Percentiles rank a stretch among this genome's conserved stretches.
phyloP scores from a whole-genome alignment of 768 basidiomycete species.

The Termitomyces sp. region DNA sequence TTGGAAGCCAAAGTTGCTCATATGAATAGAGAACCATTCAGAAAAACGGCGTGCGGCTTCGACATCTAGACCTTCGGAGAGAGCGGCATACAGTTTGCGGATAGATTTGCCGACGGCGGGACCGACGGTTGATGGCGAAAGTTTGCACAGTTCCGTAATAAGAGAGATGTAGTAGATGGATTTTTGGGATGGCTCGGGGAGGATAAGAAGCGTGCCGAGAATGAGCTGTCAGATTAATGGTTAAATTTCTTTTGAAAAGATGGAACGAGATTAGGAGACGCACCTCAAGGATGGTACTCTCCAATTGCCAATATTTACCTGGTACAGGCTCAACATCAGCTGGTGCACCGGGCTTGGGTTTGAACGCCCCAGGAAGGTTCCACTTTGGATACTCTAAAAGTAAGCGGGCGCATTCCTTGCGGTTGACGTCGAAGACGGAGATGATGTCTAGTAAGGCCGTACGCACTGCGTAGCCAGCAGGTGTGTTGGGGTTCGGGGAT shows the following conservation, averaged over 20 bases:
- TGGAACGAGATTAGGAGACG: constrained; percentile 5
- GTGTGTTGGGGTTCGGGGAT: constrained; percentile 68
- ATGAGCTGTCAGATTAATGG: constrained; percentile 43
- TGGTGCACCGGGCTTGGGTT: constrained; percentile 62
- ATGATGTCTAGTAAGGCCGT: constrained; percentile 70
- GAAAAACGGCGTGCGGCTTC: constrained; percentile 78
- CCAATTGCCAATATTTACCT: constrained; percentile 80
- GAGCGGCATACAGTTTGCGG: constrained; percentile 69
- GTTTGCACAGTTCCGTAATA: constrained; percentile 90
- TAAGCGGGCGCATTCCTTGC: constrained; percentile 89
- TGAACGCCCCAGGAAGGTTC: constrained; percentile 80
- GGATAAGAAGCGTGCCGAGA: constrained; percentile 64
- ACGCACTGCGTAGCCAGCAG: constrained; percentile 76
- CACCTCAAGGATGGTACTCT: constrained; percentile 86
- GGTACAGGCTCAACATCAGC: constrained; percentile 41
- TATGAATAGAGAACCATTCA: constrained; percentile 94
- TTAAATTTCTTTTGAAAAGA: not conserved
- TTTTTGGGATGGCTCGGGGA: constrained; percentile 75
- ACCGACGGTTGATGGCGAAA: constrained; percentile 88
- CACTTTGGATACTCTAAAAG: constrained; percentile 85
- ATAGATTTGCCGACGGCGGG: constrained; percentile 97
- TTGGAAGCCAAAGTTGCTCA: constrained; percentile 96
- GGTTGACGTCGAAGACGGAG: constrained; percentile 91
- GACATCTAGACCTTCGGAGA: constrained; percentile 85
- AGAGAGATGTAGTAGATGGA: constrained; percentile 83